phyloP scores from a whole-genome alignment of 2,329 filamentous ascomycete genomes.

The Diplodia corticola region DNA sequence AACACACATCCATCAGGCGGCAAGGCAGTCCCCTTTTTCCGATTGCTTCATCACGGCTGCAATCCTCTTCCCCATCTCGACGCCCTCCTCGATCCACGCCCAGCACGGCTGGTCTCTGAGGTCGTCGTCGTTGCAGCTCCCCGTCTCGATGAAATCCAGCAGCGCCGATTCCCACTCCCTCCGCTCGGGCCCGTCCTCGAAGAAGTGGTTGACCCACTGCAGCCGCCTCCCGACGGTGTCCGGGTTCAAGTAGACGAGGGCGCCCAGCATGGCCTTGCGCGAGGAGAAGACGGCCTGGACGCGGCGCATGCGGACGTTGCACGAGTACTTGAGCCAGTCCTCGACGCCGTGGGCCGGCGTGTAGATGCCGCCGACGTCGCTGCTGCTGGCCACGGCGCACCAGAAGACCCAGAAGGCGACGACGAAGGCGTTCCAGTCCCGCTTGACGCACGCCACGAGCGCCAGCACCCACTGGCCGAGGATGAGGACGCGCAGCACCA shows the following conservation, averaged over 20 bases:
- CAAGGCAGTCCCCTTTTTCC: neutral
- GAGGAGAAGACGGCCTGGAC: neutral
- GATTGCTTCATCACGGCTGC: neutral
- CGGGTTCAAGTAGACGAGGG: slow-evolving; percentile 7
- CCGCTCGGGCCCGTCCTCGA: neutral
- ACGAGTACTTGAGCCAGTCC: slow-evolving; percentile 11
- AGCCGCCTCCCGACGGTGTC: slow-evolving; percentile 1
- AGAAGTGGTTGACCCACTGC: slow-evolving; percentile 11
- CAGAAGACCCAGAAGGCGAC: slow-evolving; percentile 14
- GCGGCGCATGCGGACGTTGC: slow-evolving; percentile 3
- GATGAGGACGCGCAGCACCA: neutral
- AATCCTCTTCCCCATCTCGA: slow-evolving; percentile 7
- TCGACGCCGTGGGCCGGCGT: neutral
- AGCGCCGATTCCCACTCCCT: slow-evolving; percentile 9
- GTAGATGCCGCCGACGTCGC: neutral
- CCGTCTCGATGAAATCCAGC: slow-evolving; percentile 11
- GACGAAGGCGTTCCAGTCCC: slow-evolving; percentile 12
- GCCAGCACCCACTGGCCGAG: slow-evolving; percentile 10
- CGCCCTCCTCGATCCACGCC: slow-evolving; percentile 10
- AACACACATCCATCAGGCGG: neutral
- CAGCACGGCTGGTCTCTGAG: slow-evolving; percentile 6
- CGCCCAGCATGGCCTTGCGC: slow-evolving; percentile 6
- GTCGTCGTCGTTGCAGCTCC: slow-evolving; percentile 8
- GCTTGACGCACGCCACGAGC: neutral
- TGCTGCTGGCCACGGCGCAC: neutral